Evolutionary conservation across 306 rosid genomes (phyloP), one percentile per base, ranked within the genome.

Genomic region (Lathyrus aphaca): DNA sequence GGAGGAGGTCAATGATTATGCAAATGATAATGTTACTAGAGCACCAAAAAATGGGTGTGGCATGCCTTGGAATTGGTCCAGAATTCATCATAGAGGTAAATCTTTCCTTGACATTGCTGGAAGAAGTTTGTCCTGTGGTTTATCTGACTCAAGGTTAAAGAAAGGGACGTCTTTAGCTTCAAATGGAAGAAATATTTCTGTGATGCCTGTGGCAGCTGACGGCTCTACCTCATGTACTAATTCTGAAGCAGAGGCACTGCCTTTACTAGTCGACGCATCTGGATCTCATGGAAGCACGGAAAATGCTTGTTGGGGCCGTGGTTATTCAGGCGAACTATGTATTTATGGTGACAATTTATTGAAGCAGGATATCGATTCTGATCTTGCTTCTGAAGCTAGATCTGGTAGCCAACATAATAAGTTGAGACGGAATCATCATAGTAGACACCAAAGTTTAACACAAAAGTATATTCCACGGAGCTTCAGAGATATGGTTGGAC

Each of bases 61-160:
- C 55, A 84, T 95, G 77, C 99, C 97, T 10, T 95, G 96, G 96
- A 95, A 91, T 79, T 95, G 99, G 99, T 95, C 99, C 51, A 86
- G 92, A 74, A 95, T 95, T 83, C 99, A 95, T 81, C 83, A 91
- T 49, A 84, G 99, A 69, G 92, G 99, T 63, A 95, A 89, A 77
- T 81, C 95, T 53, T 74, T 95, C 79, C 86, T 95, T 76, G 99
- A 95, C 84, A 79, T 81, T 75, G 99, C 99, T 73, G 99, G 99
- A 58, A 83, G 95, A 81, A 89, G 99, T 77, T 83, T 95, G 5
- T 79, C 99, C 64, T 95, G 99, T 82, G 99, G 99, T 66, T 82
- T 87, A 66, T 87, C 99, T 27, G 99, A 95, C 77, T 72, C 96
- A 10, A 91, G 84, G 79, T 67, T 85, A 71, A 95, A 79, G 82